Evolutionary conservation across 768 basidiomycete species (phyloP).

Genomic region (Phanerodontia chrysosporium): DNA sequence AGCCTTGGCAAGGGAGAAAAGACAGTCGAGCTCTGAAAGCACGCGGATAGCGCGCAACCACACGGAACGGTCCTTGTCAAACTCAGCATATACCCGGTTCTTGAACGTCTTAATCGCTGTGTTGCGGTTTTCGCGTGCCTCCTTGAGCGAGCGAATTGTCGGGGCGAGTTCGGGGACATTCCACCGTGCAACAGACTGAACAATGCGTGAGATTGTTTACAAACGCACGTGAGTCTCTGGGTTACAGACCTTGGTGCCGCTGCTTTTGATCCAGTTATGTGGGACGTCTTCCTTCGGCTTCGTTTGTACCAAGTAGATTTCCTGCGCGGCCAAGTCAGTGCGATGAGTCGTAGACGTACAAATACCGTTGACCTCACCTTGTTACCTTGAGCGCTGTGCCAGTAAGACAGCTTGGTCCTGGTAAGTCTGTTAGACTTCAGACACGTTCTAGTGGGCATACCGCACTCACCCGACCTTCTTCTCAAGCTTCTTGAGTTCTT

Average conservation of each 20-base stretch:
- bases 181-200: slow-evolving; percentile 72
- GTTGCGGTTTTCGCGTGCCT: slow-evolving; percentile 86
- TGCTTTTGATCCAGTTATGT: slow-evolving; percentile 75
- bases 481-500: slow-evolving; percentile 59
- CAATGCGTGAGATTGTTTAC: no score
- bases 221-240: background rate
- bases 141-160: slow-evolving; percentile 80
- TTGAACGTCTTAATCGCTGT: slow-evolving; percentile 82
- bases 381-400: slow-evolving; percentile 79
- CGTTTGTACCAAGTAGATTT: slow-evolving; percentile 87
- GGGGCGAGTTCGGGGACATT: slow-evolving; percentile 66
- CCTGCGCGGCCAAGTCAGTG: slow-evolving; percentile 38
- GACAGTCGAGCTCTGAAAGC: slow-evolving; percentile 93
- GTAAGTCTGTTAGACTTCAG: slow-evolving; percentile 27
- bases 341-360: background rate
- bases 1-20: slow-evolving; percentile 87
- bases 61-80: slow-evolving; percentile 72
- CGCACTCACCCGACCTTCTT: slow-evolving; percentile 57
- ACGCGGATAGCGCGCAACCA: slow-evolving; percentile 85
- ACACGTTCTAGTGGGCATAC: background rate
- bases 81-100: slow-evolving; percentile 71
- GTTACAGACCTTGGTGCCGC: slow-evolving; percentile 68
- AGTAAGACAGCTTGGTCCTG: slow-evolving; percentile 51
- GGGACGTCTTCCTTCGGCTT: slow-evolving; percentile 64
- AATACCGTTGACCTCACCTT: slow-evolving; percentile 49